Base-by-base conservation (phyloP, 1,284 basidiomycete genomes). In the Gymnopus androsaceus region DNA sequence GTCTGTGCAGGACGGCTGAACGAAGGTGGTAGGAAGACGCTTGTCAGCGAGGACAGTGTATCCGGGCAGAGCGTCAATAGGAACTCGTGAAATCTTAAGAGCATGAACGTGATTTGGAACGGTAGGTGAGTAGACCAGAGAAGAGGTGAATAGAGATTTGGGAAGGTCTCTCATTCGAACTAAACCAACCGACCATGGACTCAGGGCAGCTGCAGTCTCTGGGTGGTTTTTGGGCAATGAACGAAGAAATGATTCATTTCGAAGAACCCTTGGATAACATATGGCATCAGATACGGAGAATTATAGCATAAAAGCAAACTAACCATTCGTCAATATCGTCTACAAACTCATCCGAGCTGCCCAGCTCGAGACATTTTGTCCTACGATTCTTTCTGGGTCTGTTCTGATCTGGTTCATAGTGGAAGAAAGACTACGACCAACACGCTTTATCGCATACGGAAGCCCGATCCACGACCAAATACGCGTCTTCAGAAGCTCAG, bases 241-340 rank as follows among this genome's bases (percentile, higher is more conserved):
- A 19, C 56, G 51, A 14, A 58, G 47, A 19, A 49, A 44, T 3
- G 27, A 8, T 45, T 58, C 56, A 15, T 58, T 54, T 12, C 25
- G 36, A n/a, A 54, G 36, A 19, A 58, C 52, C 56, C 56, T 58
- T 12, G 31, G 31, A n/a, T 17, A 50, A 19, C 15, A 7, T 30
- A 12, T n/a, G 9, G 3, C 11, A n/a, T n/a, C n/a, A n/a, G n/a
- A n/a, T n/a, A n/a, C n/a, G n/a, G n/a, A n/a, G n/a, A n/a, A n/a
- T 14, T 27, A 11, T 28, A 19, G 33, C 14, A 14, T 17, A 37
- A 9, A 38, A n/a, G n/a, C n/a, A 23, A 17, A 21, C 14, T 36
- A 34, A 54, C 56, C 56, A 58, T 58, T 58, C 56, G 33, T 58
- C 56, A 6, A 54, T 47, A 33, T 54, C 51, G n/a, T 54, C 56